These are phyloP conservation scores for Candida nanaspora DNA, from an alignment of 805 yeast genomes.

Conservation along the genomic window DNA sequence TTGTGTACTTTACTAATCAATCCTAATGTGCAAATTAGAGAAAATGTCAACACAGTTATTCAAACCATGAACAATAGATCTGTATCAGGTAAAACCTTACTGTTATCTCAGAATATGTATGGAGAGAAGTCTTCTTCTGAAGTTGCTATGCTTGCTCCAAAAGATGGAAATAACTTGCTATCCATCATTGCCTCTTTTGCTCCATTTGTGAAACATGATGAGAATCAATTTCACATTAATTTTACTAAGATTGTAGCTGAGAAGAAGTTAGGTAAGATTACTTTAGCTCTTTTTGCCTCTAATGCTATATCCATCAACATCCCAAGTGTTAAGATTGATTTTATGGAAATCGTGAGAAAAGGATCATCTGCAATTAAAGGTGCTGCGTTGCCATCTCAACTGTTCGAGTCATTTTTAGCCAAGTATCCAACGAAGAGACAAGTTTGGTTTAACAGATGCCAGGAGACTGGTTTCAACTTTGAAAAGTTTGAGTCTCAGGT, in stretches of 20 bases:
- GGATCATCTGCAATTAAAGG: constrained; percentile 32
- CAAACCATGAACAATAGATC: constrained; percentile 29
- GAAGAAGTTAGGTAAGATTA: constrained; percentile 48
- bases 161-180: constrained; percentile 48
- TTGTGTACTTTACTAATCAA: constrained; percentile 49
- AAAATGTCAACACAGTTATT: constrained; percentile 31
- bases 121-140: constrained; percentile 36
- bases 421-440: constrained; percentile 41
- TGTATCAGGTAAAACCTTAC: constrained; percentile 30
- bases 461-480: constrained; percentile 42
- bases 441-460: constrained; percentile 36
- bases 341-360: constrained; percentile 39
- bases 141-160: constrained; percentile 54
- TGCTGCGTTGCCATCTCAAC: constrained; percentile 36
- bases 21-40: constrained; percentile 42
- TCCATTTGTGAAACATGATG: constrained; percentile 43
- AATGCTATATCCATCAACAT: constrained; percentile 50
- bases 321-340: constrained; percentile 48
- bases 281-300: constrained; percentile 58
- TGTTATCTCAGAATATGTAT: constrained; percentile 51
- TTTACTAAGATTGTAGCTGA: constrained; percentile 34
- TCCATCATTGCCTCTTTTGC: constrained; percentile 28
- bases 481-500: constrained; percentile 49
- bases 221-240: constrained; percentile 33
- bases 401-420: constrained; percentile 39